Conservation (phyloP, 2,329 filamentous ascomycete genomes). For the Colletotrichum sp. region DNA sequence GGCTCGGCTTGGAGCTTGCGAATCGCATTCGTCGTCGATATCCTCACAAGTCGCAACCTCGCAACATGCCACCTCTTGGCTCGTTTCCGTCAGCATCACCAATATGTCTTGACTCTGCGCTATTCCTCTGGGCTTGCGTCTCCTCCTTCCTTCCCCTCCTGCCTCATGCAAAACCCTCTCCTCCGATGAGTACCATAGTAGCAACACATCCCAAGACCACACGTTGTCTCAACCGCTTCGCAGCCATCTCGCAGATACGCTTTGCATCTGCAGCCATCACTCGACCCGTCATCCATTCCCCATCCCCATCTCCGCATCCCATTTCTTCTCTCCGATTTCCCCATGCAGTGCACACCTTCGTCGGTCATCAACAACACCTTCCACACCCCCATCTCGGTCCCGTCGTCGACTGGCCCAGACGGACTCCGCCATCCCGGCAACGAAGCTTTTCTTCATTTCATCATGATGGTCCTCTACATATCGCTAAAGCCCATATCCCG, state of each 20-base stretch:
- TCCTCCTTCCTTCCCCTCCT: not conserved
- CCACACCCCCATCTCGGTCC: not conserved
- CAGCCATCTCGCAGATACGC: conserved; percentile 3
- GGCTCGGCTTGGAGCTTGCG: not conserved
- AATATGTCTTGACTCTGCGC: conserved; percentile 1
- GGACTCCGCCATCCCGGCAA: not conserved
- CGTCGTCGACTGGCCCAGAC: not conserved
- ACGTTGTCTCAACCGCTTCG: not conserved
- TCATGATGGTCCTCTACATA: not conserved
- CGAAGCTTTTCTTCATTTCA: conserved; percentile 3
- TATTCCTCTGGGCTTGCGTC: conserved; percentile 5
- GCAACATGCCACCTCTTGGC: not conserved
- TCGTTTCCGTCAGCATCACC: not conserved
- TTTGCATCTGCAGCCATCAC: conserved; percentile 10
- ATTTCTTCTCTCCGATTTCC: not conserved
- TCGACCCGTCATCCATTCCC: conserved; percentile 3
- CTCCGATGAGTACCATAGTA: not conserved
- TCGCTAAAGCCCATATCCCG: not conserved
- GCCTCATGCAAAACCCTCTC: not conserved
- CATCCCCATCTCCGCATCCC: not conserved
- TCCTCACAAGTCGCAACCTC: not conserved
- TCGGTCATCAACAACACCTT: not conserved
- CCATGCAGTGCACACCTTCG: not conserved
- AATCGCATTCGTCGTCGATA: not conserved
- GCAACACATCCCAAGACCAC: not conserved